Evolutionary conservation across 345 rosid genomes (phyloP).

Genomic region (Euphorbia lathyris): DNA sequence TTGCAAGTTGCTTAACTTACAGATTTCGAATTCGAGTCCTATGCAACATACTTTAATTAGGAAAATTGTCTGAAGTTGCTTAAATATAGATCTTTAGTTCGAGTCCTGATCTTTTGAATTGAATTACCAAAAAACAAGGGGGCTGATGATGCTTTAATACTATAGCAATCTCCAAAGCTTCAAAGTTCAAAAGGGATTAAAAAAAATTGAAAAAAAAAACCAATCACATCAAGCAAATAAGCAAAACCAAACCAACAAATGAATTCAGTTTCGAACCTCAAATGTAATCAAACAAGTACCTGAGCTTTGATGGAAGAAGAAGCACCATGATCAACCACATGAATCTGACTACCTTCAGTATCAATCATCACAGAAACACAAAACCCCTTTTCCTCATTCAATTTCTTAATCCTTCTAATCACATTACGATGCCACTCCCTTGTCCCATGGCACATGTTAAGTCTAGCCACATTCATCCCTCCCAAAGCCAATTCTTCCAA

Average conservation of each 20-base stretch:
- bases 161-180: neutral
- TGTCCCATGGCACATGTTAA: constrained; percentile 67
- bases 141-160: no score
- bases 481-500: constrained; percentile 58
- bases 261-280: no score
- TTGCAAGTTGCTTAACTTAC: neutral
- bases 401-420: constrained; percentile 49
- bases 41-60: no score
- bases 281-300: constrained; percentile 13
- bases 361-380: constrained; percentile 66
- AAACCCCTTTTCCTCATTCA: constrained; percentile 51
- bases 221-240: no score
- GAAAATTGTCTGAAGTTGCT: no score
- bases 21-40: no score
- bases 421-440: constrained; percentile 66
- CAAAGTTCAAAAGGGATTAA: no score
- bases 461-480: constrained; percentile 78
- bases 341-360: constrained; percentile 72
- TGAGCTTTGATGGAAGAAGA: constrained; percentile 46
- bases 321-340: constrained; percentile 68
- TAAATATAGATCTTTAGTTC: no score
- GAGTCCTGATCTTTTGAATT: no score
- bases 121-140: no score
- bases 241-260: no score
- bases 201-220: neutral